Base-by-base conservation (phyloP, 1,284 basidiomycete genomes). In the Ustilago sp. region DNA sequence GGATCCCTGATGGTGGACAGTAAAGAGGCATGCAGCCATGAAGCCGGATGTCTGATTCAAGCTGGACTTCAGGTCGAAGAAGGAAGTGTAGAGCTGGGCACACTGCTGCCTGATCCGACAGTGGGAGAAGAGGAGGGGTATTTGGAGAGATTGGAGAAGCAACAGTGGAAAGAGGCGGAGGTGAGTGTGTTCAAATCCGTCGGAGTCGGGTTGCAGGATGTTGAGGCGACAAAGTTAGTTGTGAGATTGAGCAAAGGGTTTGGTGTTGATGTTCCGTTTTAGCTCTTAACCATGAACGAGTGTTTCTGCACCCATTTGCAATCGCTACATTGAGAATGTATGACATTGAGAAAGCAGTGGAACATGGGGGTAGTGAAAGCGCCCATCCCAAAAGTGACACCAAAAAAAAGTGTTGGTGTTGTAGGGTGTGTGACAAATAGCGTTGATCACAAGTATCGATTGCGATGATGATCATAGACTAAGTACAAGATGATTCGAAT, bases 161-260 rank as follows among this genome's bases (percentile, higher is more conserved):
- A 35, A 35, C 12, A 32, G 41, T 28, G 23, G 23, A 51, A 36
- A 31, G 51, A 31, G 19, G 41, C 32, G 31, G 19, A 38, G 15
- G 43, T 63, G 19, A 70, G 53, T 34, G 54, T 74, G 17, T 77
- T 77, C 60, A 73, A 77, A 34, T 51, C 43, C 8, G 74, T 76
- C 1, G 74, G 74, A 9, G 74, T 77, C 32, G 74, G 59, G 3
- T 50, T 72, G 53, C 74, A 72, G 41, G 74, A 72, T 59, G 66
- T 64, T 0, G 65, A 68, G 39, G 52, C 69, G 8, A 76, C 74
- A 2, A 66, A 66, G 52, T 23, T 67, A 36, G 52, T 75, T 2
- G 64, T 70, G 2, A 4, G 6, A 13, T 2, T 48, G 6, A 61
- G 52, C 23, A 50, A 48, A 3, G 55, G 19, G 2, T 50, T 32